Conservation (phyloP, 331 rosid species). For the Rosa hybrid region DNA sequence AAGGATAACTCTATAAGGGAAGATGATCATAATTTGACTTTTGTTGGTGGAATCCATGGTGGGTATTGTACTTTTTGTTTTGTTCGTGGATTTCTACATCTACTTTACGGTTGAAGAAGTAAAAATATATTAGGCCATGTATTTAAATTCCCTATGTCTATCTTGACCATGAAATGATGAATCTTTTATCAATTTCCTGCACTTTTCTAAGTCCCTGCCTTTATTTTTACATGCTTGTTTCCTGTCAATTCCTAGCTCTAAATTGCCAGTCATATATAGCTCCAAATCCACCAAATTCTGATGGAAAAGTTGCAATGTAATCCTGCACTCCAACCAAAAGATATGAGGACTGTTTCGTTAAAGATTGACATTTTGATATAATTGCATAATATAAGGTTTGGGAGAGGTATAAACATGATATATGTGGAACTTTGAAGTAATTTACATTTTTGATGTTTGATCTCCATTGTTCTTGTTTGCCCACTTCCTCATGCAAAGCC, state of each 20-base stretch:
- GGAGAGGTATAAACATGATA: too few relatives aligned
- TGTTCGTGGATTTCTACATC: not conserved
- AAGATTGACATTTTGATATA: too few relatives aligned
- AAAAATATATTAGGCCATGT: not conserved
- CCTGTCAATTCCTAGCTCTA: too few relatives aligned
- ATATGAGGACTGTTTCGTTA: too few relatives aligned
- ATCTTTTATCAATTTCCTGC: not conserved
- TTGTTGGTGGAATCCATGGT: not conserved
- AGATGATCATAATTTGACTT: too few relatives aligned
- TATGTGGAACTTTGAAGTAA: too few relatives aligned
- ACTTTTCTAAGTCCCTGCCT: not conserved
- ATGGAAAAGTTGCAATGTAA: not conserved
- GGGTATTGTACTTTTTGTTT: too few relatives aligned
- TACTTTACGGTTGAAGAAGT: not conserved
- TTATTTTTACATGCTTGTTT: not conserved
- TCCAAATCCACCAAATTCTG: not conserved
- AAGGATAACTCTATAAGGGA: too few relatives aligned
- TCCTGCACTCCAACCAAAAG: not conserved
- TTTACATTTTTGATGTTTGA: too few relatives aligned
- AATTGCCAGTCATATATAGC: not conserved
- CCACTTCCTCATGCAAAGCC: too few relatives aligned
- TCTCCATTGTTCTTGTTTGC: too few relatives aligned
- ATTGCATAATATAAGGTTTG: too few relatives aligned
- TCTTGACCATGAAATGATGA: not conserved
- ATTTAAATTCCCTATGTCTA: not conserved